A percentile compares a stretch with the other conserved stretches of the same genome.
These are phyloP conservation scores for Phytophthora megakarya DNA, from an alignment of 352 stramenopile species.

Conservation along the genomic window DNA sequence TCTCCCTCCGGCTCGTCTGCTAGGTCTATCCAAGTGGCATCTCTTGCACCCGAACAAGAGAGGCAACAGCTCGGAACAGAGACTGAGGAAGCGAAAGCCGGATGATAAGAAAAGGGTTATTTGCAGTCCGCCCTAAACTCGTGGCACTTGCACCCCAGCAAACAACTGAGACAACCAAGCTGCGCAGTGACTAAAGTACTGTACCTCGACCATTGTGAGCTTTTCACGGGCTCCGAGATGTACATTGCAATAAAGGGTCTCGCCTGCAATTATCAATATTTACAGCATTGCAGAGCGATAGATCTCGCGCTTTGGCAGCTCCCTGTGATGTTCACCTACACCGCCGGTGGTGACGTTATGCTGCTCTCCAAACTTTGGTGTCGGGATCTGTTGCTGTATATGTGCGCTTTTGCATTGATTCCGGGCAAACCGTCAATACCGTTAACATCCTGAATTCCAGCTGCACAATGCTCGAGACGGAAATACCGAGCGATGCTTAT, in stretches of 20 bases:
- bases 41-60: conserved; percentile 21
- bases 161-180: conserved; percentile 17
- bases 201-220: no score
- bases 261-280: no score
- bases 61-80: conserved; percentile 12
- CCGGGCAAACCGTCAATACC: conserved; percentile 18
- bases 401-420: conserved; percentile 3
- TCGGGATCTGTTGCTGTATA: no score
- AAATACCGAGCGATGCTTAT: not conserved
- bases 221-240: conserved; percentile 1
- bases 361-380: conserved; percentile 15
- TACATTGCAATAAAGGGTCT: no score
- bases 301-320: conserved; percentile 22
- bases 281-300: not conserved
- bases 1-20: conserved; percentile 35
- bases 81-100: conserved; percentile 17
- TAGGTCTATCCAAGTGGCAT: conserved; percentile 11
- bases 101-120: conserved; percentile 19
- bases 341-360: conserved; percentile 9
- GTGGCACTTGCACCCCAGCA: conserved; percentile 14
- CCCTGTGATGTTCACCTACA: conserved; percentile 24
- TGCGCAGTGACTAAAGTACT: not conserved
- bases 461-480: not conserved
- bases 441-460: conserved; percentile 7
- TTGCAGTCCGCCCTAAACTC: conserved; percentile 20